phyloP scores from a whole-genome alignment of 2,329 filamentous ascomycete genomes.

The Myriangium duriaei region DNA sequence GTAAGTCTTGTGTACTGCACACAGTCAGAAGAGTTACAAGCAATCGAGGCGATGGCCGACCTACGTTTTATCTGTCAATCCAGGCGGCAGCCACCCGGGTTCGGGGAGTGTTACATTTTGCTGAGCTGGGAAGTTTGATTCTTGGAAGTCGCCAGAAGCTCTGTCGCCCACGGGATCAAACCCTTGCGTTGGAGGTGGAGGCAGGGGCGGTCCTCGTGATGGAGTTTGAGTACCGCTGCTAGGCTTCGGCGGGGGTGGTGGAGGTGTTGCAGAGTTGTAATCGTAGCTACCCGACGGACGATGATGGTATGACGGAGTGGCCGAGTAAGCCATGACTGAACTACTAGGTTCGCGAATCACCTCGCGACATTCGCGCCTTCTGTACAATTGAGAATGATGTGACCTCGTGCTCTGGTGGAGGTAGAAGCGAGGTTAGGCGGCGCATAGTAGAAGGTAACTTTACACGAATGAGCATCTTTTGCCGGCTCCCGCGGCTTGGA shows the following conservation, averaged over 20 bases:
- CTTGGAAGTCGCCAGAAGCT: slow-evolving; percentile 12
- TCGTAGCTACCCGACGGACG: slow-evolving; percentile 19
- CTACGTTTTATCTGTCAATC: slow-evolving; percentile 72
- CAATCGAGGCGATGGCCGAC: slow-evolving; percentile 21
- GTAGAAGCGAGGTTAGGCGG: too few species aligned
- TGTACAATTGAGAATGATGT: too few species aligned
- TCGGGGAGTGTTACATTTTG: slow-evolving; percentile 23
- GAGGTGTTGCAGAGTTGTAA: slow-evolving; percentile 34
- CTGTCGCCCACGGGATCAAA: slow-evolving; percentile 18
- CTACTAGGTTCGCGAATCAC: too few species aligned
- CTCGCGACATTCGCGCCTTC: too few species aligned
- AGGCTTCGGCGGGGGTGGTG: slow-evolving; percentile 36
- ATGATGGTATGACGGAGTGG: slow-evolving; percentile 2
- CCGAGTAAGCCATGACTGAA: neutral
- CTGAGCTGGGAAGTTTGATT: neutral
- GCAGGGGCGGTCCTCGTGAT: slow-evolving; percentile 30
- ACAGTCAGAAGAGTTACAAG: slow-evolving; percentile 12
- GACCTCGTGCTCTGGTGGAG: too few species aligned
- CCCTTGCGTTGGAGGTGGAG: slow-evolving; percentile 29
- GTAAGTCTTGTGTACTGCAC: slow-evolving; percentile 64
- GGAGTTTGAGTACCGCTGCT: slow-evolving; percentile 31
- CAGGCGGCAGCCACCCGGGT: slow-evolving; percentile 65
- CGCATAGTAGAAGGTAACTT: neutral
- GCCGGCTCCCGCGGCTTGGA: neutral
- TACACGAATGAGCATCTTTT: neutral